A percentile compares a stretch with the other conserved stretches of the same genome.
Conservation (phyloP, 1,284 basidiomycete species). For the Leccinum pallidistipes region DNA sequence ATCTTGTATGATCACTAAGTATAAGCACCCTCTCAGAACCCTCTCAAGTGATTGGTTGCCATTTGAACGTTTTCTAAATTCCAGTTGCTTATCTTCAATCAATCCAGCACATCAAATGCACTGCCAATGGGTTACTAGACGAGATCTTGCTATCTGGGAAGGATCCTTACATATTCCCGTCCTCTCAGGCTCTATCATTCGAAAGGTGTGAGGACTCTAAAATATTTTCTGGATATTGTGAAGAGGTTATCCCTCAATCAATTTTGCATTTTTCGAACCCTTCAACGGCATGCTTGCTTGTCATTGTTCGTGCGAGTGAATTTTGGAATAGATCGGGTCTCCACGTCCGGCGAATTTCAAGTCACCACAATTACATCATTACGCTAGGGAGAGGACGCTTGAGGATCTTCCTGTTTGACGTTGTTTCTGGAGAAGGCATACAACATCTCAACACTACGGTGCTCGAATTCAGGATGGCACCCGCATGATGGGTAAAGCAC, state of each 20-base stretch:
- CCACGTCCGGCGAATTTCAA: too few relatives aligned
- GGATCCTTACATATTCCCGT: background rate
- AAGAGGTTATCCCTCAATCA: too few relatives aligned
- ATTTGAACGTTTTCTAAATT: too few relatives aligned
- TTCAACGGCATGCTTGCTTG: too few relatives aligned
- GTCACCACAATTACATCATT: conserved; percentile 5
- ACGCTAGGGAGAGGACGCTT: conserved; percentile 30
- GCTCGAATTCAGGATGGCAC: conserved; percentile 24
- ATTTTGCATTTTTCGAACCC: too few relatives aligned
- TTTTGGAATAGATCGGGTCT: too few relatives aligned
- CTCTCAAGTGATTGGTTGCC: too few relatives aligned
- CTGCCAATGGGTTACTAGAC: background rate
- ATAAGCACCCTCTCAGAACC: too few relatives aligned
- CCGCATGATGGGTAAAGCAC: background rate
- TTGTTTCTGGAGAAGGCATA: conserved; percentile 20
- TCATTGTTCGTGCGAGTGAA: too few relatives aligned
- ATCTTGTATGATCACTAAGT: too few relatives aligned
- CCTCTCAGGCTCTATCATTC: background rate
- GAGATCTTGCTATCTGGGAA: background rate
- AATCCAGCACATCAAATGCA: background rate
- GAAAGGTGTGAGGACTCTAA: background rate
- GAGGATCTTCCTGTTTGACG: conserved; percentile 11
- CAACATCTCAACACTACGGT: conserved; percentile 30
- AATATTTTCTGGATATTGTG: too few relatives aligned
- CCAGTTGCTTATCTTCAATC: too few relatives aligned